Evolutionary conservation across 345 rosid genomes (phyloP).

Genomic region (Isatis tinctoria): DNA sequence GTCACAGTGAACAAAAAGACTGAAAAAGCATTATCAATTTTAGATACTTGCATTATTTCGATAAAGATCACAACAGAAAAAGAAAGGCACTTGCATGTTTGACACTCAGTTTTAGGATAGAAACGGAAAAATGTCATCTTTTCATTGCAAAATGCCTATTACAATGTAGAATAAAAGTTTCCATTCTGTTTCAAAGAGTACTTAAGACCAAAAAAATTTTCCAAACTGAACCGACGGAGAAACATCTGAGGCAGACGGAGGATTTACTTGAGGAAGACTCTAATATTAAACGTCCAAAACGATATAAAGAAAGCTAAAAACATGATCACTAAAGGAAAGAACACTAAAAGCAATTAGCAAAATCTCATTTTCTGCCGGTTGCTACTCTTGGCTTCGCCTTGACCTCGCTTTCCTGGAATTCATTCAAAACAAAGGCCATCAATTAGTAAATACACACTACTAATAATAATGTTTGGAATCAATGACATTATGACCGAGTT

Average conservation of each 20-base stretch:
- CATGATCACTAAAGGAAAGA: background rate
- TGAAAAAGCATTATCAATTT: background rate
- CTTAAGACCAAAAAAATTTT: background rate
- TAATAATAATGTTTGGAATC: background rate
- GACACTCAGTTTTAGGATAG: background rate
- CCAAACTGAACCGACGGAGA: background rate
- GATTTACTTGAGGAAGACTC: background rate
- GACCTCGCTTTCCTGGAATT: conserved; percentile 73
- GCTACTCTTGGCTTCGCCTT: conserved; percentile 77
- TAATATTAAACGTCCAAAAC: background rate
- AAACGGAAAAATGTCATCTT: background rate
- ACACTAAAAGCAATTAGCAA: background rate
- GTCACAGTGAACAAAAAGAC: background rate
- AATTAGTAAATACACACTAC: background rate
- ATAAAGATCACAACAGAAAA: too few species aligned
- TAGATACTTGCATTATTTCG: too few species aligned
- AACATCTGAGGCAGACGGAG: background rate
- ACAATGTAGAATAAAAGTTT: background rate
- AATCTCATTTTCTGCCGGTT: conserved; percentile 45
- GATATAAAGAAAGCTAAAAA: background rate
- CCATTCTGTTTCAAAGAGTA: background rate
- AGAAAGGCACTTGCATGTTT: too few species aligned
- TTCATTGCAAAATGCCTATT: background rate
- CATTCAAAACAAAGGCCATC: background rate
- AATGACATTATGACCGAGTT: background rate